Conservation (phyloP, 1,139 yeast species). For the Yamadazyma conglobata region DNA sequence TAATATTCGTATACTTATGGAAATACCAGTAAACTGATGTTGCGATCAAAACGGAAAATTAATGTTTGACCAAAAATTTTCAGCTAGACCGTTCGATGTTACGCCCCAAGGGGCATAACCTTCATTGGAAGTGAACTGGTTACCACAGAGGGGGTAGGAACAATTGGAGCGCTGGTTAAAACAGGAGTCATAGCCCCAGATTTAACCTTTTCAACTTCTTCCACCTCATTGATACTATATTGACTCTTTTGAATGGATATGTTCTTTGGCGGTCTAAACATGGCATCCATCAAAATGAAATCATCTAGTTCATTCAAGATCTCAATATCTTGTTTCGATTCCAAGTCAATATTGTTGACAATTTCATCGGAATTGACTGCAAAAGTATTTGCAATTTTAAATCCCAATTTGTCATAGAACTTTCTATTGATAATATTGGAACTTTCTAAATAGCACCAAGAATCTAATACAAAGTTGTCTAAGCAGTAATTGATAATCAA, state of each 20-base stretch:
- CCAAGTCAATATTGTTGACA: slow-evolving; percentile 16
- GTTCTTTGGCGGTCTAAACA: slow-evolving; percentile 17
- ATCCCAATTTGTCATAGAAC: slow-evolving; percentile 49
- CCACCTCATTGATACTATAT: slow-evolving; percentile 1
- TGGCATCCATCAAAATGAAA: slow-evolving; percentile 18
- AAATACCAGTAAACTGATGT: no score
- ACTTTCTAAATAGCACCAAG: slow-evolving; percentile 44
- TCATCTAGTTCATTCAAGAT: slow-evolving; percentile 12
- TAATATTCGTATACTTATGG: no score
- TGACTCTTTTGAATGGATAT: slow-evolving; percentile 10
- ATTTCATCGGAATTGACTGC: slow-evolving; percentile 31
- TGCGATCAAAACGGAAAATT: no score
- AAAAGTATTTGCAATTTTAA: slow-evolving; percentile 42
- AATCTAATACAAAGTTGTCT: slow-evolving; percentile 19
- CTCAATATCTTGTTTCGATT: slow-evolving; percentile 11
- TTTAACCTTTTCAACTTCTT: slow-evolving; percentile 2
- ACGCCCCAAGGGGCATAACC: slow-evolving; percentile 15
- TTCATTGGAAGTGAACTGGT: no score
- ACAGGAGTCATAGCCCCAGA: slow-evolving; percentile 1
- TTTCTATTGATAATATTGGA: slow-evolving; percentile 49
- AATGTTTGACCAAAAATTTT: no score
- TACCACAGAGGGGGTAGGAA: slow-evolving; percentile 8
- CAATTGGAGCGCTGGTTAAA: slow-evolving; percentile 2
- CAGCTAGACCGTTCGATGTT: slow-evolving; percentile 12
- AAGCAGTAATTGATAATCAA: slow-evolving; percentile 29